Conservation (phyloP, 2,329 filamentous ascomycete genomes). For the Monosporascus sp. region DNA sequence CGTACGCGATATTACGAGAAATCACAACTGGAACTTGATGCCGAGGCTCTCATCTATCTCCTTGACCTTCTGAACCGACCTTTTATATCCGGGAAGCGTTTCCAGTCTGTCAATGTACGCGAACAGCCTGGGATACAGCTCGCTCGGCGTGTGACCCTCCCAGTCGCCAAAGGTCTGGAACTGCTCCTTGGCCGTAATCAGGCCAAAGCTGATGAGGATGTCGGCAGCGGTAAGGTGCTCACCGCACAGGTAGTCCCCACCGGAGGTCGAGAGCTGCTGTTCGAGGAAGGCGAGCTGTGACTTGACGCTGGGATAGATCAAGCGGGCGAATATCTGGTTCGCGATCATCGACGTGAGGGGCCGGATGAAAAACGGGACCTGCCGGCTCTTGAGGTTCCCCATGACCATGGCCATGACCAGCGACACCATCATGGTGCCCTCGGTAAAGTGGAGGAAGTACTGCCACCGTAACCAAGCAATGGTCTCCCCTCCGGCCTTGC, state of each 20-base stretch:
- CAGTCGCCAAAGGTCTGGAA: conserved; percentile 38
- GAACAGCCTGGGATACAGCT: conserved; percentile 38
- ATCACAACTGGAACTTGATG: conserved; percentile 19
- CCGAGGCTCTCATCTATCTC: conserved; percentile 40
- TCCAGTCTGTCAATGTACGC: conserved; percentile 43
- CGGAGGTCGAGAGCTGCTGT: conserved; percentile 40
- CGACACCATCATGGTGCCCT: conserved; percentile 64
- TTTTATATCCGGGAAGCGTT: conserved; percentile 42
- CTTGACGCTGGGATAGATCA: conserved; percentile 44
- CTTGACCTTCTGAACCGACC: conserved; percentile 43
- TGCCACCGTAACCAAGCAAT: conserved; percentile 55
- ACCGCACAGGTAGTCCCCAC: conserved; percentile 45
- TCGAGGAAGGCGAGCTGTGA: conserved; percentile 46
- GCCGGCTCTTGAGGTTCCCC: conserved; percentile 34
- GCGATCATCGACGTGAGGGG: conserved; percentile 45
- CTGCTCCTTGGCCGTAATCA: conserved; percentile 38
- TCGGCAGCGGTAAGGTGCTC: conserved; percentile 45
- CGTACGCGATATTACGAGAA: not conserved
- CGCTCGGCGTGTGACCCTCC: conserved; percentile 33
- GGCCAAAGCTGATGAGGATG: conserved; percentile 48
- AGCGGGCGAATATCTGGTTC: conserved; percentile 34
- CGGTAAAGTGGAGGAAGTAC: conserved; percentile 77
- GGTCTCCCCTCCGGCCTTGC: conserved; percentile 54
- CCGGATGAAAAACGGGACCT: conserved; percentile 48
- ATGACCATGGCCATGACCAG: conserved; percentile 21